Base-by-base conservation (phyloP, 352 stramenopile genomes). In the Phytophthora macrochlamydospora region DNA sequence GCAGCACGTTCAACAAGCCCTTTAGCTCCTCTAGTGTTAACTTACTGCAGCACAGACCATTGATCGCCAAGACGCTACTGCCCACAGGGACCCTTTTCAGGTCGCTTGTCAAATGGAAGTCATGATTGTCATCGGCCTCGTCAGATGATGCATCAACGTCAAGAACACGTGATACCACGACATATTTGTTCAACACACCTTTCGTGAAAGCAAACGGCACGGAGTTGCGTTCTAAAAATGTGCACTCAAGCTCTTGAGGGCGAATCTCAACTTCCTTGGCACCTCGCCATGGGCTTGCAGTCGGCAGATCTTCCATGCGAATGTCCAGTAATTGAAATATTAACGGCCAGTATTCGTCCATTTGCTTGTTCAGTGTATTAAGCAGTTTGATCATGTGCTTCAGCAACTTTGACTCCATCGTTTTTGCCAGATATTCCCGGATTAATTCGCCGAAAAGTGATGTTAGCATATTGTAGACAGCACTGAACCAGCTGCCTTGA, bases 271-370 rank as follows among this genome's bases (percentile, higher is more conserved):
- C 51, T 35, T 88, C 83, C 54, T 90, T 91, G 1, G 87, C 84
- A 3, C 87, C 87, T 14, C 87, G 83, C 87, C 87, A 95, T 2
- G 84, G 74, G 59, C 85, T 95, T 28, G 87, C 87, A 4, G 72
- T 71, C 18, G 85, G 87, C 32, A 95, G 65, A 59, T 95, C 81
- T 33, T 94, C 85, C 4, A 95, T 82, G 2, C 75, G 81, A 35
- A 95, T 91, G 50, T 94, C 78, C 0, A 95, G 65, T 0, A 95
- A 56, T 59, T 95, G 83, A 42, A 95, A 92, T 24, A 95, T 78
- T 38, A 93, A 65, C 7, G 87, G 83, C 87, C 87, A 95, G 65
- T 93, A 95, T 51, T 92, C 83, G 56, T 94, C 85, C 76, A 94
- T 92, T 56, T 94, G 83, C 24, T 81, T 72, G 62, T 95, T 95